Conservation (phyloP, 2,329 filamentous ascomycete genomes). For the Botrytis porri region DNA sequence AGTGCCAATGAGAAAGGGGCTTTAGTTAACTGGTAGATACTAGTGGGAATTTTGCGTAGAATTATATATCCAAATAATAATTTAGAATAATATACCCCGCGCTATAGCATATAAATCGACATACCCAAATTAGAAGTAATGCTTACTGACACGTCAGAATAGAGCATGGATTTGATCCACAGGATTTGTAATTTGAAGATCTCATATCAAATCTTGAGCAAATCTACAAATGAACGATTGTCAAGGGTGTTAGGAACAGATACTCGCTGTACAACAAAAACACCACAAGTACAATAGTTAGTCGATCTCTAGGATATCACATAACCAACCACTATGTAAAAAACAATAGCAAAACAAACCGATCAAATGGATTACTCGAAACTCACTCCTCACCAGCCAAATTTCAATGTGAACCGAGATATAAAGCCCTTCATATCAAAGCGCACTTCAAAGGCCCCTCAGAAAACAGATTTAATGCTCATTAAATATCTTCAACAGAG, state of each 20-base stretch:
- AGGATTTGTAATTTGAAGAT: background rate
- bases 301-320: background rate
- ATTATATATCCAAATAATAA: background rate
- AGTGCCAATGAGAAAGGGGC: background rate
- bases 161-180: background rate
- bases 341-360: background rate
- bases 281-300: background rate
- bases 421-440: background rate
- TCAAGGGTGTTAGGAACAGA: background rate
- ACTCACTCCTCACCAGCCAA: background rate
- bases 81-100: background rate
- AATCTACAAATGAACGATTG: background rate
- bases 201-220: background rate
- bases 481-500: background rate
- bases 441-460: fast-evolving
- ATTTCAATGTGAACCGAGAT: background rate
- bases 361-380: background rate
- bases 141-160: background rate
- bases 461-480: background rate
- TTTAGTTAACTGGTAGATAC: background rate
- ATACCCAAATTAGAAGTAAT: background rate
- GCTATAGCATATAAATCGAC: background rate
- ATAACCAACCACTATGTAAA: background rate
- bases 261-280: background rate
- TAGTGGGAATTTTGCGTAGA: background rate